These are phyloP conservation scores for Penicillium sp. DNA, from an alignment of 2,329 filamentous ascomycete genomes.

Conservation along the genomic window DNA sequence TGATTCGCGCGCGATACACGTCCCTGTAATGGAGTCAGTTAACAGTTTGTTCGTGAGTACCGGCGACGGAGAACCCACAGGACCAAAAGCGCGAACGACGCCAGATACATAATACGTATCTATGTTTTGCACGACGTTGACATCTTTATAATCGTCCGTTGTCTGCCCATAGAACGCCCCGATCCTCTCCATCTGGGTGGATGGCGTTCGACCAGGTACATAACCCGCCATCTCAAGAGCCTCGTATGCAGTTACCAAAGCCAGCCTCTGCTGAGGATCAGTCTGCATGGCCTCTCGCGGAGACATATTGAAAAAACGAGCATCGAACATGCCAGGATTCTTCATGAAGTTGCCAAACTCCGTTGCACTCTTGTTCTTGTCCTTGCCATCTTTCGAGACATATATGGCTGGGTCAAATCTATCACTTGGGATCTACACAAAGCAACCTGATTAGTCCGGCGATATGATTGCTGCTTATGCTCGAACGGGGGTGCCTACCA, in stretches of 20 bases:
- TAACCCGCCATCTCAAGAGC: conserved; percentile 42
- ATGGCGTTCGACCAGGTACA: conserved; percentile 3
- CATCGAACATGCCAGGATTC: conserved; percentile 67
- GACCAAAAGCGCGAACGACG: conserved; percentile 5
- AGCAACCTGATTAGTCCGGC: too few species aligned
- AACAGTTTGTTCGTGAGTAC: too few species aligned
- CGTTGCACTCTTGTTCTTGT: background rate
- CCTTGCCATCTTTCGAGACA: background rate
- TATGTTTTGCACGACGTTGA: conserved; percentile 1
- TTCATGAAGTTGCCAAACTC: conserved; percentile 45
- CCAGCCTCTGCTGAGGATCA: conserved; percentile 50
- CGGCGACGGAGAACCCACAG: background rate
- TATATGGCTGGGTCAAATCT: background rate
- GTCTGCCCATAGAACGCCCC: conserved; percentile 65
- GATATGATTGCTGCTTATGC: too few species aligned
- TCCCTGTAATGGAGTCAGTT: background rate
- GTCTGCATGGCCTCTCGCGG: conserved; percentile 68
- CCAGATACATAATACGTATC: conserved; percentile 9
- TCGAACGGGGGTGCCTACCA: conserved; percentile 46
- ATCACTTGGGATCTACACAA: conserved; percentile 52
- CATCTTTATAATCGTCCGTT: conserved; percentile 18
- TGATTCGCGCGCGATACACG: background rate
- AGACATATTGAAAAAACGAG: conserved; percentile 75
- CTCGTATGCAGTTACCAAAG: conserved; percentile 70
- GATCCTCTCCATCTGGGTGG: conserved; percentile 45